Evolutionary conservation across 495 filamentous ascomycete genomes (phyloP).

Genomic region (Tuber umbilicatum): DNA sequence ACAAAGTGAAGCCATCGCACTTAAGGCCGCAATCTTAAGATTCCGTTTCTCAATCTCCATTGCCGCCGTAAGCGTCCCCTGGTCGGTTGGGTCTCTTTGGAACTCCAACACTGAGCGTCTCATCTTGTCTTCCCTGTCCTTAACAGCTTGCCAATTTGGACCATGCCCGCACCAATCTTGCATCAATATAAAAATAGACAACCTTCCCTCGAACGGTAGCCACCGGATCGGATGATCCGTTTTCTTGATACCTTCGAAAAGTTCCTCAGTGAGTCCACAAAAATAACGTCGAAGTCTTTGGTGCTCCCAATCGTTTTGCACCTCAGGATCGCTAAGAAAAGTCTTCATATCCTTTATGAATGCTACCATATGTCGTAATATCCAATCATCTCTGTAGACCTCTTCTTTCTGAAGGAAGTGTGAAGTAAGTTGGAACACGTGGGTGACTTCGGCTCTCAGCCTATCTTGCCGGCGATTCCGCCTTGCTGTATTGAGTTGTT

Average conservation of each 20-base stretch:
- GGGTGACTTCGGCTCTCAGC: slow-evolving; percentile 85
- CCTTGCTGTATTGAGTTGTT: slow-evolving; percentile 67
- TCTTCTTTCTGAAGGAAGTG: slow-evolving; percentile 75
- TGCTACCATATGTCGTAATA: slow-evolving; percentile 76
- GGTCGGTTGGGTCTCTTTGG: slow-evolving; percentile 51
- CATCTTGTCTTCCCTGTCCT: slow-evolving; percentile 80
- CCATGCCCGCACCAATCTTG: slow-evolving; percentile 99
- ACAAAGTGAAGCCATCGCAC: slow-evolving; percentile 91
- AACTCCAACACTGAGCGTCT: slow-evolving; percentile 67
- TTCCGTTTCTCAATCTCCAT: slow-evolving; percentile 97
- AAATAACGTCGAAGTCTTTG: slow-evolving; percentile 87
- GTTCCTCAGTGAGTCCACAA: slow-evolving; percentile 84
- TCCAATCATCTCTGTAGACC: slow-evolving; percentile 84
- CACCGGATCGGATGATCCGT: slow-evolving; percentile 78
- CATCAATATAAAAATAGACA: slow-evolving; percentile 92
- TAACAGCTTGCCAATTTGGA: slow-evolving; percentile 76
- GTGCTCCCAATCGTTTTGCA: slow-evolving; percentile 95
- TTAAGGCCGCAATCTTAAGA: slow-evolving; percentile 79
- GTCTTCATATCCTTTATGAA: slow-evolving; percentile 90
- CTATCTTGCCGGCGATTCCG: slow-evolving; percentile 74
- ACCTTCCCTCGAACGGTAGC: slow-evolving; percentile 92
- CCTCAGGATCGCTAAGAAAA: slow-evolving; percentile 85
- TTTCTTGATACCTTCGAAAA: slow-evolving; percentile 80
- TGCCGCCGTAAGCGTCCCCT: slow-evolving; percentile 68
- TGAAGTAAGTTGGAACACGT: slow-evolving; percentile 89